Percentiles rank a stretch among this genome's conserved stretches.
phyloP scores from a whole-genome alignment of 2,329 filamentous ascomycete genomes.

The Neofusicoccum sp. region DNA sequence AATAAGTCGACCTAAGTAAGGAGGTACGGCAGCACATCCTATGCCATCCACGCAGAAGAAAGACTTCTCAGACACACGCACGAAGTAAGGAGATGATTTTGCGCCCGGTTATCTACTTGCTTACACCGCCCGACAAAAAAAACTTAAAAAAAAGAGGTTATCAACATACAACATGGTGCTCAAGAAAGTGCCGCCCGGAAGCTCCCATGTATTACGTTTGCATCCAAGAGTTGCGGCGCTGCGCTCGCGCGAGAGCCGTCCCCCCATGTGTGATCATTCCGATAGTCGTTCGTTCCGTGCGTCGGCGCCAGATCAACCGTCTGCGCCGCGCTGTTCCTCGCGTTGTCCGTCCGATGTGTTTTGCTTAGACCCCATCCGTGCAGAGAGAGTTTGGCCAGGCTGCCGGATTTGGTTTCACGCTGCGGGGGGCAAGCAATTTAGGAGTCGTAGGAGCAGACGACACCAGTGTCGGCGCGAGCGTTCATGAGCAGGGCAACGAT shows the following conservation, averaged over 20 bases:
- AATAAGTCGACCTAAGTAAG: no score
- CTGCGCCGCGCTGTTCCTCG: not conserved
- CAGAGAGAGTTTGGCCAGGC: conserved; percentile 11
- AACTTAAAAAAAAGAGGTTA: not conserved
- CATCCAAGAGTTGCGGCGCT: not conserved
- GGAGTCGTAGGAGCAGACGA: conserved; percentile 18
- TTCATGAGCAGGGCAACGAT: conserved; percentile 99
- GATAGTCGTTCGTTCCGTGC: not conserved
- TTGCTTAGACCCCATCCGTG: conserved; percentile 10
- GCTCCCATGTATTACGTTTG: conserved; percentile 15
- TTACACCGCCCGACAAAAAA: conserved; percentile 12
- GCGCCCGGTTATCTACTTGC: conserved; percentile 18
- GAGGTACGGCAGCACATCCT: no score
- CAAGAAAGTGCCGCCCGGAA: conserved; percentile 11
- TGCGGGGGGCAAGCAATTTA: conserved; percentile 8
- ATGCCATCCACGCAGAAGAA: no score
- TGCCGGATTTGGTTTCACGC: conserved; percentile 9
- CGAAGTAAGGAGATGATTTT: conserved; percentile 11
- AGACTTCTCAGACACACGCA: not conserved
- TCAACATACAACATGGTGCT: conserved; percentile 18
- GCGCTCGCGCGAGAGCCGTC: conserved; percentile 8
- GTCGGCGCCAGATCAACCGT: not conserved
- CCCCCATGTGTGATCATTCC: not conserved
- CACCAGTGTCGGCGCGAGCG: conserved; percentile 63
- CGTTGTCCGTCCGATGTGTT: not conserved